Conservation (phyloP, 176 grass and related monocot genomes). For the Miscanthus lutarioriparius region DNA sequence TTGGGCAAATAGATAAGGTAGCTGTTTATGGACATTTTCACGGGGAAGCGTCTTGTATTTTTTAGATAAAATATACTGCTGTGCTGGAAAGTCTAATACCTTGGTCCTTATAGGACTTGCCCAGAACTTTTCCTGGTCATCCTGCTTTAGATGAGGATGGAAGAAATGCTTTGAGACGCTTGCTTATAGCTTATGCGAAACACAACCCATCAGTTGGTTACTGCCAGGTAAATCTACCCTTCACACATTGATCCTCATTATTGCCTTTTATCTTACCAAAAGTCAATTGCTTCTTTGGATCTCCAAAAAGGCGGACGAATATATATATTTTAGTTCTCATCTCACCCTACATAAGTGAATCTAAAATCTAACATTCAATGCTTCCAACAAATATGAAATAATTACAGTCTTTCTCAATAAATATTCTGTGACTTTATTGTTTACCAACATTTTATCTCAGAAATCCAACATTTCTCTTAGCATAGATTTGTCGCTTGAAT, state of each 20-base stretch:
- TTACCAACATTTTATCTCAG: not conserved
- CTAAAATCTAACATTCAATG: not conserved
- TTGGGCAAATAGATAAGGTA: constrained; percentile 99
- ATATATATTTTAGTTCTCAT: constrained; percentile 13
- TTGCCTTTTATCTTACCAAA: constrained; percentile 16
- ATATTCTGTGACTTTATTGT: not conserved
- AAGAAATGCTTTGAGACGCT: constrained; percentile 95
- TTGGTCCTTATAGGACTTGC: constrained; percentile 76
- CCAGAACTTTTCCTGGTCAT: constrained; percentile 98
- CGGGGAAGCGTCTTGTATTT: not conserved
- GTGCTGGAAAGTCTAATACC: constrained; percentile 36
- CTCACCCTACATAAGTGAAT: constrained; percentile 18
- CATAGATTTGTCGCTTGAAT: constrained; percentile 24
- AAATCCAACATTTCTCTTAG: constrained; percentile 24
- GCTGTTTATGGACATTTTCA: constrained; percentile 10
- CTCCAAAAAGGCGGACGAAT: not conserved
- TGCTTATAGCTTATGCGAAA: constrained; percentile 93
- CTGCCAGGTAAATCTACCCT: constrained; percentile 71
- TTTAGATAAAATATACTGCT: not conserved
- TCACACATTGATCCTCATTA: constrained; percentile 5
- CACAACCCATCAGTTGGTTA: constrained; percentile 99
- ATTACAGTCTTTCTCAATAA: constrained; percentile 12
- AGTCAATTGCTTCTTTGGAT: constrained; percentile 18
- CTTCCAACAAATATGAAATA: constrained; percentile 11
- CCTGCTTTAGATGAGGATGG: constrained; percentile 91